Evolutionary conservation across 2,329 filamentous ascomycete genomes (phyloP).

Genomic region (Graphilbum sp.): DNA sequence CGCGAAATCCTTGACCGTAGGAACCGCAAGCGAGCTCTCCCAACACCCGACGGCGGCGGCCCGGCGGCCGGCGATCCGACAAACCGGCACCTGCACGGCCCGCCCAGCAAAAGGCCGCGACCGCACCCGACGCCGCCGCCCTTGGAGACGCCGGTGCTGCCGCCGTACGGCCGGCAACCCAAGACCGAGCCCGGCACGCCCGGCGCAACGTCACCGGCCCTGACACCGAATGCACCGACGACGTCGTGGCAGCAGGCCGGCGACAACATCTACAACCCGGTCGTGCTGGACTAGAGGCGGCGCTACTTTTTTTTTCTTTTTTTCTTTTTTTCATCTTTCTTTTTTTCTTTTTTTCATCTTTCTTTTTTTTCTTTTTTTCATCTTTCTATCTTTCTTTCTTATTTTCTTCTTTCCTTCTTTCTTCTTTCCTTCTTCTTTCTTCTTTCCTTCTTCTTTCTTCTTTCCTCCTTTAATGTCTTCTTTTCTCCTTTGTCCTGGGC

Average conservation of each 20-base stretch:
- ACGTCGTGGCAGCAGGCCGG: background rate
- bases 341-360: background rate
- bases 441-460: background rate
- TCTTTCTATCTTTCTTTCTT: background rate
- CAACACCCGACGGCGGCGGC: background rate
- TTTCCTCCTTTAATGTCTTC: background rate
- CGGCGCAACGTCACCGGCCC: too few species aligned
- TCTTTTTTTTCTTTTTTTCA: background rate
- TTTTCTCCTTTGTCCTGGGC: background rate
- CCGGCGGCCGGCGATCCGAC: too few species aligned
- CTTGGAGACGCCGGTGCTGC: background rate
- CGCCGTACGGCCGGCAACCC: too few species aligned
- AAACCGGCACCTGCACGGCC: too few species aligned
- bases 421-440: background rate
- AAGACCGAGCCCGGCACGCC: too few species aligned
- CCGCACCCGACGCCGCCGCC: background rate
- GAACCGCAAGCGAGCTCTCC: background rate
- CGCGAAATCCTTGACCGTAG: conserved; percentile 4
- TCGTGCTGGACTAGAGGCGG: conserved; percentile 5
- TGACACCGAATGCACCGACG: too few species aligned
- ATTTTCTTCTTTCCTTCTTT: background rate
- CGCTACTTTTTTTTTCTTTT: background rate
- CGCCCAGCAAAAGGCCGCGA: background rate
- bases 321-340: background rate
- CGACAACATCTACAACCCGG: conserved; percentile 2